Evolutionary conservation across 108 stramenopile species (phyloP), one percentile per base, ranked within the genome.

Genomic region (Fistulifera pelliculosa): DNA sequence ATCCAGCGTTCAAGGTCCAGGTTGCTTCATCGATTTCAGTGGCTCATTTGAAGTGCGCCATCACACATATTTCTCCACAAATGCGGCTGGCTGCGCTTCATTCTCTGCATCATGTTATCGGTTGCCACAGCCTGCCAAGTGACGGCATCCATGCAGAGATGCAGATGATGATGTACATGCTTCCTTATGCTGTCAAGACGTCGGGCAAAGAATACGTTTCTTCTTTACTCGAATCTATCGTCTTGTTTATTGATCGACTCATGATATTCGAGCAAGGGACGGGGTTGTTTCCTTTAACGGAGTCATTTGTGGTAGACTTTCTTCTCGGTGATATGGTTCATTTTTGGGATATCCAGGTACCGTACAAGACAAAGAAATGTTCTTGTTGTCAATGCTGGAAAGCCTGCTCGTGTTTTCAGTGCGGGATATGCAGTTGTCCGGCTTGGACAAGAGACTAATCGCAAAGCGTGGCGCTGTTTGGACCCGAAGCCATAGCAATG

Each of bases 271-370:
- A 81, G 48, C 38, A 56, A 31, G 13, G 25, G 8, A 40, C 74
- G 11, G 44, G 38, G 15, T 18, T 47, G 16, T 82, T 82, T 62
- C 38, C 63, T 22, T 10, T 35, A 8, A 40, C 74, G 11, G 41
- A 35, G 15, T 18, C 53, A 17, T 82, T 82, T 62, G 68, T 56
- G 17, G 39, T 49, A n/a, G 65, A 75, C 31, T 77, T 75, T 69
- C 58, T 82, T 11, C 47, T 82, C 15, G 23, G 38, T 15, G 69
- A 74, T 11, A 22, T 82, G 12, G 18, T 69, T 16, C 17, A 70
- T 10, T 41, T 47, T 60, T 47, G 8, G 71, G 63, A 0, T 82
- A 82, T 56, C 74, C 76, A 40, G 81, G 81, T 26, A 67, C 76
- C 11, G 60, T 76, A 0, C 45, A 48, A 15, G 76, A 75, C 41